Percentiles rank a stretch among this genome's conserved stretches.
phyloP scores from a whole-genome alignment of 768 basidiomycete genomes.

The Lanmaoa pseudosensibilis region DNA sequence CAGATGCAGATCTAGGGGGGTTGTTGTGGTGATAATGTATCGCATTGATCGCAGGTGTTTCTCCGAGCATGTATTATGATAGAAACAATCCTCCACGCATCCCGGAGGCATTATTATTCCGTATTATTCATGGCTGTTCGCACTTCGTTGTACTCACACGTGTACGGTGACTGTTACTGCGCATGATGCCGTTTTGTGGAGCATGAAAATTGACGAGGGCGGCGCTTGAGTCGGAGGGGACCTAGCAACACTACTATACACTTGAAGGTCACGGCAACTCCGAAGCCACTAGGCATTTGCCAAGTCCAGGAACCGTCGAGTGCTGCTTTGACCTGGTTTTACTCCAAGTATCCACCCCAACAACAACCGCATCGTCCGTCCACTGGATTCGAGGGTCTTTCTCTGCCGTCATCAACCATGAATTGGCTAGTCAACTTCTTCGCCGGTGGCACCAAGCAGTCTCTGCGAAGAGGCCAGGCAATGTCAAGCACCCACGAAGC shows the following conservation, averaged over 20 bases:
- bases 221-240: background rate
- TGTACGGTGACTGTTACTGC: constrained; percentile 11
- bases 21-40: constrained; percentile 8
- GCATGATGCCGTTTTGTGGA: constrained; percentile 18
- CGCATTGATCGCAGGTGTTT: background rate
- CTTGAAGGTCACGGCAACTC: background rate
- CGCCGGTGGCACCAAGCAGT: constrained; percentile 48
- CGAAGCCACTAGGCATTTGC: background rate
- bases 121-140: constrained; percentile 3
- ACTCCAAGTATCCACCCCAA: too few relatives aligned
- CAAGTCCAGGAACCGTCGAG: background rate
- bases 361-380: constrained; percentile 1
- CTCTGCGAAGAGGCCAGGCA: constrained; percentile 58
- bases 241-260: constrained; percentile 1
- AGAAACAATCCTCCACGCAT: background rate
- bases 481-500: constrained; percentile 83
- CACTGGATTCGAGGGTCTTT: constrained; percentile 1
- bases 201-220: constrained; percentile 11
- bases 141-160: background rate
- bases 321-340: constrained; percentile 12
- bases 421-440: constrained; percentile 75
- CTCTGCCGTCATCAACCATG: constrained; percentile 43
- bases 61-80: background rate
- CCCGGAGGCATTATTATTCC: constrained; percentile 1
- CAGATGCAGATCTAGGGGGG: constrained; percentile 31